Evolutionary conservation across 176 grass and related monocot species (phyloP).

Genomic region (Themeda triandra): DNA sequence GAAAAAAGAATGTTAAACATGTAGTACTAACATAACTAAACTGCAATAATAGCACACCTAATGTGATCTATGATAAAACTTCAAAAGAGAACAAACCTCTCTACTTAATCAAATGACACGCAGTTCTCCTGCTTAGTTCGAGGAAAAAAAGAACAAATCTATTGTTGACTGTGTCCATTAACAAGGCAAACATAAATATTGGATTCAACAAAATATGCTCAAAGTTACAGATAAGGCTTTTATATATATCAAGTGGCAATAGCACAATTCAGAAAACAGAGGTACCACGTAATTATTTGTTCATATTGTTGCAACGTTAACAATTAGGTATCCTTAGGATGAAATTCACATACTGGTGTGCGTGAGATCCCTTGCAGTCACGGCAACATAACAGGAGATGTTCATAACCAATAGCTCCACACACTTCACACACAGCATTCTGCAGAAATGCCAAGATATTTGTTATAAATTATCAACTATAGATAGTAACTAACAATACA

Average conservation of each 20-base stretch:
- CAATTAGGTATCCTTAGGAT: background rate
- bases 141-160: no score
- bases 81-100: no score
- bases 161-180: no score
- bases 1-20: no score
- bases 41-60: no score
- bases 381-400: slow-evolving; percentile 27
- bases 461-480: no score
- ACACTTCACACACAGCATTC: slow-evolving; percentile 29
- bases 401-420: slow-evolving; percentile 27
- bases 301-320: background rate
- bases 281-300: background rate
- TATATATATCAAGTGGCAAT: background rate
- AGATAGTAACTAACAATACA: no score
- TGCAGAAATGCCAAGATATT: slow-evolving; percentile 11
- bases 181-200: background rate
- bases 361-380: background rate
- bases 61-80: no score
- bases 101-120: no score
- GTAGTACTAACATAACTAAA: no score
- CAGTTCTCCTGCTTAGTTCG: no score
- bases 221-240: background rate
- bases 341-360: slow-evolving; percentile 38
- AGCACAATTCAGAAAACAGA: background rate
- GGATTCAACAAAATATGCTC: slow-evolving; percentile 12